Percentiles rank a stretch among this genome's conserved stretches.
Evolutionary conservation across 306 rosid species (phyloP).

Genomic region (Astragalus glycyphyllos): DNA sequence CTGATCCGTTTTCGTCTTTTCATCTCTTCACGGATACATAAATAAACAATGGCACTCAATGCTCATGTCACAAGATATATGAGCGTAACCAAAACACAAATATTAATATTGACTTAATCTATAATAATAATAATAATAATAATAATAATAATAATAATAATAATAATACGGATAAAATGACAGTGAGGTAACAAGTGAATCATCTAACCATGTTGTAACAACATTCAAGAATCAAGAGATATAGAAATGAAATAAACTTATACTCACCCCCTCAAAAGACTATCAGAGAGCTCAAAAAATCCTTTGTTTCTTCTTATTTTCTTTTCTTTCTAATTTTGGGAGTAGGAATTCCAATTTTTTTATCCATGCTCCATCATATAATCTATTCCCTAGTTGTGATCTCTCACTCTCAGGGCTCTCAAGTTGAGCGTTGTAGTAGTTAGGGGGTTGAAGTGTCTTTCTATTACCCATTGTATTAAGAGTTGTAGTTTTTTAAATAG

Average conservation of each 20-base stretch:
- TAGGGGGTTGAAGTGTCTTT: too few relatives aligned
- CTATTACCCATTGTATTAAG: too few relatives aligned
- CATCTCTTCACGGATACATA: conserved; percentile 26
- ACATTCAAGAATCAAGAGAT: conserved; percentile 27
- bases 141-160: too few relatives aligned
- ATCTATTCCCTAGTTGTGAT: conserved; percentile 24
- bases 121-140: too few relatives aligned
- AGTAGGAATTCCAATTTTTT: conserved; percentile 5
- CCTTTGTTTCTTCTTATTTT: not conserved
- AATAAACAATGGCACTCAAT: conserved; percentile 9
- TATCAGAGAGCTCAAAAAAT: conserved; percentile 32
- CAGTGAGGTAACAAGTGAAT: conserved; percentile 15
- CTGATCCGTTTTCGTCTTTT: not conserved
- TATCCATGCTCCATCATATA: conserved; percentile 1
- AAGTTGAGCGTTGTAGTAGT: too few relatives aligned
- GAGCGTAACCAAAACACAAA: conserved; percentile 12
- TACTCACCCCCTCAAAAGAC: conserved; percentile 12
- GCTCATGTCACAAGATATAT: not conserved
- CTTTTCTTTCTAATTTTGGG: not conserved
- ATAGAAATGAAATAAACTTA: conserved; percentile 20
- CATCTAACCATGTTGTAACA: conserved; percentile 16
- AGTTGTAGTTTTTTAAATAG: too few relatives aligned
- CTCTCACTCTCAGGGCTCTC: conserved; percentile 24
- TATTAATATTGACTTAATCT: not conserved
- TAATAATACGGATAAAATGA: conserved; percentile 5